Percentiles rank a stretch among this genome's conserved stretches.
Conservation (phyloP, 2,329 filamentous ascomycete genomes). For the Venturia oleaginea region DNA sequence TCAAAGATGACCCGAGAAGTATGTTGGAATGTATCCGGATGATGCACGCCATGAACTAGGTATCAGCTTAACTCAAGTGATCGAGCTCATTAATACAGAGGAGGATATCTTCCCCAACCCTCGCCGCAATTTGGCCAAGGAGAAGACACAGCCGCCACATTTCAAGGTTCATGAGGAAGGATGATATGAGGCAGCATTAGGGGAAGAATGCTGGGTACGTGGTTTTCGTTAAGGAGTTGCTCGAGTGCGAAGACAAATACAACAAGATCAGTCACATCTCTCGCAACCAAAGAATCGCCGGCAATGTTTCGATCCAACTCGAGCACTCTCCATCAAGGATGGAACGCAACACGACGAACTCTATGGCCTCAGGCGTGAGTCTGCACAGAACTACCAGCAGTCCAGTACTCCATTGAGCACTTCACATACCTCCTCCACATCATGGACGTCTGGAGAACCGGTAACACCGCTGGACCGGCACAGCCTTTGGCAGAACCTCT, state of each 20-base stretch:
- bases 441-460: neutral
- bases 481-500: neutral
- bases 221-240: too few relatives aligned
- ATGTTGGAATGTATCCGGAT: neutral
- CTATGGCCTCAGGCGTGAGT: neutral
- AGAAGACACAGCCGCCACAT: too few relatives aligned
- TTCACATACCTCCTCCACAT: neutral
- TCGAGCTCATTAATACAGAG: neutral
- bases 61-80: neutral
- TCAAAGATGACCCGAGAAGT: conserved; percentile 1
- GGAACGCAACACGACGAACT: neutral
- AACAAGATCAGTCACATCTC: too few relatives aligned
- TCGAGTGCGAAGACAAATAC: too few relatives aligned
- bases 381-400: neutral
- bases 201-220: too few relatives aligned
- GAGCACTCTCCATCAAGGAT: too few relatives aligned
- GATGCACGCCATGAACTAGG: neutral
- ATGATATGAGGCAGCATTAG: too few relatives aligned
- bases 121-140: neutral
- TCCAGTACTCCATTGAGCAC: neutral
- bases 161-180: too few relatives aligned
- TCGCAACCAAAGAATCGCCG: neutral
- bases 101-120: neutral
- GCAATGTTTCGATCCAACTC: too few relatives aligned
- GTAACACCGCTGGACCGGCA: neutral